These are phyloP conservation scores for Shiraia sp. DNA, from an alignment of 2,329 filamentous ascomycete species.

Conservation along the genomic window DNA sequence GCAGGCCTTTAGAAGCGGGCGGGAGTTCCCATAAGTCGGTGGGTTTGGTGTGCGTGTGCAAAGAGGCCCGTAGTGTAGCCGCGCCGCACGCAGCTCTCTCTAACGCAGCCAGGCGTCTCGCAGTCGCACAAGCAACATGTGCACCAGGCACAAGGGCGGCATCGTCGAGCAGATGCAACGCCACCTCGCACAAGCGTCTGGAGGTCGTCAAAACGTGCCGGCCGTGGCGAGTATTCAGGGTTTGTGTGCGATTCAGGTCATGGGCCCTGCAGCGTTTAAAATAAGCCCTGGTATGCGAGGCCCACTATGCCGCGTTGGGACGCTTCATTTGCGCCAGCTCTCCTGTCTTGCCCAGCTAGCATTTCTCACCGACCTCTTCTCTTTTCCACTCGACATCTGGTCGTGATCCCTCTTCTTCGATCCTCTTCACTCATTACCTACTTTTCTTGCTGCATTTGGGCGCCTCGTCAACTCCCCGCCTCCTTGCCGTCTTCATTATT, in stretches of 20 bases:
- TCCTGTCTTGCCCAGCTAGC: conserved; percentile 39
- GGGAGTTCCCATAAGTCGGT: too few relatives aligned
- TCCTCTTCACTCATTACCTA: conserved; percentile 42
- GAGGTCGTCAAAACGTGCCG: conserved; percentile 18
- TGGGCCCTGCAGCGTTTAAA: conserved; percentile 32
- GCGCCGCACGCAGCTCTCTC: conserved; percentile 1
- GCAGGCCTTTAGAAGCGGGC: too few relatives aligned
- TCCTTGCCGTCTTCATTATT: conserved; percentile 44
- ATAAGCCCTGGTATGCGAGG: conserved; percentile 18
- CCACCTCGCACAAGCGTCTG: conserved; percentile 26
- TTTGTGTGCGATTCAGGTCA: conserved; percentile 21
- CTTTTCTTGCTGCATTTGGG: conserved; percentile 39
- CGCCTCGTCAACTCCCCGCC: conserved; percentile 31
- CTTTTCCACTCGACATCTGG: conserved; percentile 31
- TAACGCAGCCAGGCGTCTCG: not conserved
- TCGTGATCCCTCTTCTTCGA: conserved; percentile 37
- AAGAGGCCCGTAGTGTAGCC: too few relatives aligned
- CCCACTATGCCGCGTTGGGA: conserved; percentile 29
- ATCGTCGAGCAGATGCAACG: conserved; percentile 26
- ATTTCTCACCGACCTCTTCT: conserved; percentile 37
- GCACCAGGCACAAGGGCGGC: conserved; percentile 8
- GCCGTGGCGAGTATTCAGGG: conserved; percentile 16
- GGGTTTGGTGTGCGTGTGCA: too few relatives aligned
- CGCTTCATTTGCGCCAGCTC: conserved; percentile 40
- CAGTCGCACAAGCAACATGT: conserved; percentile 7